phyloP scores from a whole-genome alignment of 225 moss, liverwort and hornwort genomes.

The Asterella californica region DNA sequence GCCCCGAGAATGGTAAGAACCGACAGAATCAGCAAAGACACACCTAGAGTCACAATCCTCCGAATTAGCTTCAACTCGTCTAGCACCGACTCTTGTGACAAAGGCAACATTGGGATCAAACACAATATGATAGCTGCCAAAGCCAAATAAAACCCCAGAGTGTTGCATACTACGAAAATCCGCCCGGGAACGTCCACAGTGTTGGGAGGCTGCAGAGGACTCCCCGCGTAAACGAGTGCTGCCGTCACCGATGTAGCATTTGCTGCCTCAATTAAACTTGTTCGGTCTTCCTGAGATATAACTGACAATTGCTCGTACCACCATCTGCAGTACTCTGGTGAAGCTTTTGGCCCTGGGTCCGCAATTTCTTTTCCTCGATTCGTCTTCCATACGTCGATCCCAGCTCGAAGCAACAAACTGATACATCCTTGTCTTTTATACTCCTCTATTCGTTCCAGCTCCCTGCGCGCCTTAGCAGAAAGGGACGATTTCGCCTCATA shows the following conservation, averaged over 20 bases:
- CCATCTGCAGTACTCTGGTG: not conserved
- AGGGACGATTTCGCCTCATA: no score
- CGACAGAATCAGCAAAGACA: not conserved
- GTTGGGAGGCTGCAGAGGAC: conserved; percentile 1
- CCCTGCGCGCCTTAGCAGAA: not conserved
- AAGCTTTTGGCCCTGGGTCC: not conserved
- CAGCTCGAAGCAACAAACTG: not conserved
- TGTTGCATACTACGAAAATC: not conserved
- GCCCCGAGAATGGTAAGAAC: not conserved
- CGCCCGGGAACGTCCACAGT: not conserved
- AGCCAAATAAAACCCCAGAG: conserved; percentile 9
- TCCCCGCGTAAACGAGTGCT: not conserved
- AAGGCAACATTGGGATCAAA: not conserved
- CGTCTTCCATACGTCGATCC: not conserved
- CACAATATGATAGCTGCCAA: not conserved
- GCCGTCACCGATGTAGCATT: not conserved
- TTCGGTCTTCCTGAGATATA: not conserved
- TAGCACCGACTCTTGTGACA: not conserved
- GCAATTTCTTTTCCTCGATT: not conserved
- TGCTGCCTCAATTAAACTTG: not conserved
- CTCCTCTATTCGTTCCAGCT: not conserved
- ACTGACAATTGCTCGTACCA: not conserved
- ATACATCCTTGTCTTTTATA: not conserved
- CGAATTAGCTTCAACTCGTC: not conserved
- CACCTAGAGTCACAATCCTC: not conserved